A percentile compares a stretch with the other conserved stretches of the same genome.
Conservation (phyloP, 2,329 filamentous ascomycete genomes). For the Hypoxylon sp. region DNA sequence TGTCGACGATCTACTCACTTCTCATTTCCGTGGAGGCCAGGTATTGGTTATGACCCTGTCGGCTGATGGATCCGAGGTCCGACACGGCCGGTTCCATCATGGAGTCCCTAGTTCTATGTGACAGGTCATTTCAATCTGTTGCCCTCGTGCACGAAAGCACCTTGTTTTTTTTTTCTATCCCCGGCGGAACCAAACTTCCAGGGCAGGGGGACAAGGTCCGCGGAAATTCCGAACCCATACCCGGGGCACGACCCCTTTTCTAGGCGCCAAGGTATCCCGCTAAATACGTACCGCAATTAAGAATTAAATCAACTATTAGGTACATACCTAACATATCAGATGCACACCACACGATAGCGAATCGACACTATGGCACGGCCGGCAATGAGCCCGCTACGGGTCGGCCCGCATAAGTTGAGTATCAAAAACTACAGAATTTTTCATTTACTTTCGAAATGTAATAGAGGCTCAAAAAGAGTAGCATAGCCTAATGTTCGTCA, state of each 20-base stretch:
- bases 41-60: conserved; percentile 43
- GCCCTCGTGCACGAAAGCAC: conserved; percentile 38
- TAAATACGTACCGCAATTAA: conserved; percentile 8
- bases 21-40: conserved; percentile 44
- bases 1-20: conserved; percentile 46
- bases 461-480: conserved; percentile 31
- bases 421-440: conserved; percentile 11
- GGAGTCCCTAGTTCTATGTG: conserved; percentile 27
- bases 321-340: neutral
- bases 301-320: conserved; percentile 9
- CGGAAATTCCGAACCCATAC: conserved; percentile 39
- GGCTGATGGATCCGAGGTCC: conserved; percentile 36
- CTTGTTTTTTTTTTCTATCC: conserved; percentile 40
- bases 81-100: conserved; percentile 37
- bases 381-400: conserved; percentile 17
- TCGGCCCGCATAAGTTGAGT: conserved; percentile 12
- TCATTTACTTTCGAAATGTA: neutral
- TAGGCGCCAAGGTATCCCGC: conserved; percentile 39
- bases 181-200: conserved; percentile 42
- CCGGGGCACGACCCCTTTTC: conserved; percentile 33
- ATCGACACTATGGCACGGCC: conserved; percentile 18
- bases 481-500: conserved; percentile 37
- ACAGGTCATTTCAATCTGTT: conserved; percentile 43
- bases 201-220: conserved; percentile 35
- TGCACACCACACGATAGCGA: conserved; percentile 8